Evolutionary conservation across 306 rosid species (phyloP).

Genomic region (Cucurbita argyrosperma): DNA sequence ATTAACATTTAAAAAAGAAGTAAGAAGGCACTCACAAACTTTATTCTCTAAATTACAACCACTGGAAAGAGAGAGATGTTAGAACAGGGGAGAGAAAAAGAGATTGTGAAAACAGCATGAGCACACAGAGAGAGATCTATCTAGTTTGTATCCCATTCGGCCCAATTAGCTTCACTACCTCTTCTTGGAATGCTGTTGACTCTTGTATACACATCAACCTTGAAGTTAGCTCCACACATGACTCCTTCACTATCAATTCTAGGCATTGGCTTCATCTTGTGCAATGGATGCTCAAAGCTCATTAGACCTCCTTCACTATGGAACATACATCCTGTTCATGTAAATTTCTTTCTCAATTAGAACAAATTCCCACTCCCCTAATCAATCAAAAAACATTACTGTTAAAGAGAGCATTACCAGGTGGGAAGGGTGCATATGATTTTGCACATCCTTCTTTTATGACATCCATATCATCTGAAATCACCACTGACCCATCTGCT

Average conservation of each 20-base stretch:
- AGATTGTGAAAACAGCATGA: not conserved
- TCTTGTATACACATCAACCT: constrained; percentile 60
- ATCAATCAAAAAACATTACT: not conserved
- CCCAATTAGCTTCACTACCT: constrained; percentile 77
- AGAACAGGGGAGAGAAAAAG: not conserved
- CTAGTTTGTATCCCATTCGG: constrained; percentile 47
- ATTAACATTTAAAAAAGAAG: not conserved
- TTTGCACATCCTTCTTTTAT: constrained; percentile 93
- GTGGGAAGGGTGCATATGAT: constrained; percentile 93
- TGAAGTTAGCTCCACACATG: constrained; percentile 90
- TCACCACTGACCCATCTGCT: constrained; percentile 92
- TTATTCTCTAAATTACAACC: not conserved
- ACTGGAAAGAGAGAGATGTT: not conserved
- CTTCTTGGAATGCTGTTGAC: constrained; percentile 82
- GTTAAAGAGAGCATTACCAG: constrained; percentile 24
- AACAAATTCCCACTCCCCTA: not conserved
- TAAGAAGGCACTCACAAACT: not conserved
- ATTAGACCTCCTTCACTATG: constrained; percentile 83
- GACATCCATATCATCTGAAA: constrained; percentile 74
- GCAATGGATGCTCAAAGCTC: constrained; percentile 99
- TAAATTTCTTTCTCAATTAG: not conserved
- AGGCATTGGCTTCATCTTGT: constrained; percentile 86
- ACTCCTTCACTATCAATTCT: constrained; percentile 84
- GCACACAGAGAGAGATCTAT: too few species aligned
- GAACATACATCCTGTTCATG: constrained; percentile 60